phyloP scores from a whole-genome alignment of 2,329 filamentous ascomycete species.

The Aspergillus awamori region DNA sequence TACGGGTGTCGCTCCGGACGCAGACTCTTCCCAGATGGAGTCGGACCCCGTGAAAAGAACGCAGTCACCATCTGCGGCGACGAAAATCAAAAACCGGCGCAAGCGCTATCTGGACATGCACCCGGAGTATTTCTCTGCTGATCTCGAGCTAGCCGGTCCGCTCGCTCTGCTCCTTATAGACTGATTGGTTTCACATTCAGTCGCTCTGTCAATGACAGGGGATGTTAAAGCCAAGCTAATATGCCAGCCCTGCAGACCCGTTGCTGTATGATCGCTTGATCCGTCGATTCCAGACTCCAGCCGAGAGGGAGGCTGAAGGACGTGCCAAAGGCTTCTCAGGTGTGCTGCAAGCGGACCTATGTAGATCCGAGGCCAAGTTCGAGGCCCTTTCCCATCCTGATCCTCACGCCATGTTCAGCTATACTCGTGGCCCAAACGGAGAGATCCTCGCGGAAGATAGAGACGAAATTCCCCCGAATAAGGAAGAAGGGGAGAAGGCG shows the following conservation, averaged over 20 bases:
- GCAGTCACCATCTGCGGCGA: constrained; percentile 39
- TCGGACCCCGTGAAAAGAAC: constrained; percentile 7
- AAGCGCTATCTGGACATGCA: constrained; percentile 74
- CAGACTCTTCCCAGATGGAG: constrained; percentile 12
- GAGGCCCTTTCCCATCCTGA: constrained; percentile 61
- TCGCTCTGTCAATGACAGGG: constrained; percentile 15
- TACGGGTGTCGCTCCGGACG: constrained; percentile 27
- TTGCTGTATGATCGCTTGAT: constrained; percentile 80
- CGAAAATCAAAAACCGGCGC: constrained; percentile 72
- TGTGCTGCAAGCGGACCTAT: constrained; percentile 74
- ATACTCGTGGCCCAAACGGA: constrained; percentile 54
- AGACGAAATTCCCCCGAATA: constrained; percentile 60
- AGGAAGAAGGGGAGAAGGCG: constrained; percentile 66
- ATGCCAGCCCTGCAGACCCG: constrained; percentile 59
- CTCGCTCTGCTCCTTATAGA: constrained; percentile 33
- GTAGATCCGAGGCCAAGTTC: constrained; percentile 75
- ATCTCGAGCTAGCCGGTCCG: constrained; percentile 64
- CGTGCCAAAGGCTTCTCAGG: constrained; percentile 76
- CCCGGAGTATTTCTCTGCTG: constrained; percentile 69
- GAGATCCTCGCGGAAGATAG: constrained; percentile 62
- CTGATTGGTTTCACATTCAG: constrained; percentile 17
- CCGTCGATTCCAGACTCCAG: constrained; percentile 71
- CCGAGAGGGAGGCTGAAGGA: constrained; percentile 74
- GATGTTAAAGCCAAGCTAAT: constrained; percentile 31
- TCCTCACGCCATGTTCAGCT: constrained; percentile 54